Evolutionary conservation across 1,284 basidiomycete genomes (phyloP).

Genomic region (Rhizoctonia solani): DNA sequence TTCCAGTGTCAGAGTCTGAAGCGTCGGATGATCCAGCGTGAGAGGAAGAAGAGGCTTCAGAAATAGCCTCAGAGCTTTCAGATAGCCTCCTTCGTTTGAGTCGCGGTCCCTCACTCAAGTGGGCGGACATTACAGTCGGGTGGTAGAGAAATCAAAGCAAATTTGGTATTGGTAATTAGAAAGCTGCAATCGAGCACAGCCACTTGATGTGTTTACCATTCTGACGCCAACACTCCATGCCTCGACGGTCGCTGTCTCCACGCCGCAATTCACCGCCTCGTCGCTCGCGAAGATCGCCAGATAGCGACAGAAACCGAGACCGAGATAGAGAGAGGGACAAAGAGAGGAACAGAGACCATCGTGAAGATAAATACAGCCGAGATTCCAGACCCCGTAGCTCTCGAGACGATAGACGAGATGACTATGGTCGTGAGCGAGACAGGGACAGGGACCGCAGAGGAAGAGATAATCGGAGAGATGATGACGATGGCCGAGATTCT

Average conservation of each 20-base stretch:
- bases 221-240: background rate
- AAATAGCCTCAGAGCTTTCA: background rate
- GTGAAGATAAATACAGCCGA: conserved; percentile 16
- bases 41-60: background rate
- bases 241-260: conserved; percentile 16
- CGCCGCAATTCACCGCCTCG: conserved; percentile 22
- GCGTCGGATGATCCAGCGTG: too few species aligned
- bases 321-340: too few species aligned
- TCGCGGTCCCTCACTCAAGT: background rate
- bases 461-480: conserved; percentile 46
- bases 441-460: conserved; percentile 49
- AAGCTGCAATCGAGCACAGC: too few species aligned
- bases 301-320: background rate
- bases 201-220: background rate
- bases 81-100: conserved; percentile 22
- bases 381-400: background rate
- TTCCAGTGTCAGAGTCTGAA: background rate
- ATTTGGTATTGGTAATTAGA: conserved; percentile 29
- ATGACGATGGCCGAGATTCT: background rate
- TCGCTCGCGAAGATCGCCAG: conserved; percentile 17
- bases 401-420: conserved; percentile 45
- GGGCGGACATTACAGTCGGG: background rate
- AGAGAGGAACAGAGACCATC: background rate
- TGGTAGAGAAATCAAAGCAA: conserved; percentile 28
- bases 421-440: conserved; percentile 45